Evolutionary conservation across 2,329 filamentous ascomycete genomes (phyloP), one percentile per base, ranked within the genome.

Genomic region (Claviceps capensis): DNA sequence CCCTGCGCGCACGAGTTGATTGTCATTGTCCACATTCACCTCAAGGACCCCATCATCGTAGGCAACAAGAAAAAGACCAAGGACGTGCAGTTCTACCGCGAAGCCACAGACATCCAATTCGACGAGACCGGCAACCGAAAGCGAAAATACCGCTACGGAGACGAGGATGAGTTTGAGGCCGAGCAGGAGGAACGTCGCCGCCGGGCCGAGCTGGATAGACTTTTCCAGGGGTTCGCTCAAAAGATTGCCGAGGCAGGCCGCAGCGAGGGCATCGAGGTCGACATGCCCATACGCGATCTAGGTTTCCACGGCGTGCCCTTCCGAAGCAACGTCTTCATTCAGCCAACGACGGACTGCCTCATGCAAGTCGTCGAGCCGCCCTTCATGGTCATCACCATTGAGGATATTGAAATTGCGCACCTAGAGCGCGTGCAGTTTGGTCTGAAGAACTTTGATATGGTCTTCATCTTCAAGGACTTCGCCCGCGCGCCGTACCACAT

Each of bases 401-500:
- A 91, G 49, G 93, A 98, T 63, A 93, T 98, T 58, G 93, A 98
- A 68, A 80, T 97, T 59, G 93, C 93, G 16, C 93, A 98, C 70
- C 74, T 98, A 54, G 93, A 98, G 69, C 87, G 91, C 72, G 93
- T 98, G 17, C 77, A 91, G 70, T 98, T 98, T 63, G 94, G 93
- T 37, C 77, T 98, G 55, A 96, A 97, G 76, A 98, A 98, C 69
- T 98, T 98, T 67, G 93, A 98, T 69, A 82, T 98, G 68, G 93
- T 98, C 19, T 90, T 97, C 63, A 87, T 98, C 40, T 97, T 95
- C 76, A 97, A 97, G 64, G 93, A 98, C 71, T 97, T 95, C 69
- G 81, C 86, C 51, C 82, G 90, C n/a, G 70, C 88, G 2, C 91
- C 91, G 1, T 86, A 85, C 52, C 93, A 98, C 67, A 85, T 98